phyloP scores from a whole-genome alignment of 2,329 filamentous ascomycete genomes.

The Aspergillus sp. region DNA sequence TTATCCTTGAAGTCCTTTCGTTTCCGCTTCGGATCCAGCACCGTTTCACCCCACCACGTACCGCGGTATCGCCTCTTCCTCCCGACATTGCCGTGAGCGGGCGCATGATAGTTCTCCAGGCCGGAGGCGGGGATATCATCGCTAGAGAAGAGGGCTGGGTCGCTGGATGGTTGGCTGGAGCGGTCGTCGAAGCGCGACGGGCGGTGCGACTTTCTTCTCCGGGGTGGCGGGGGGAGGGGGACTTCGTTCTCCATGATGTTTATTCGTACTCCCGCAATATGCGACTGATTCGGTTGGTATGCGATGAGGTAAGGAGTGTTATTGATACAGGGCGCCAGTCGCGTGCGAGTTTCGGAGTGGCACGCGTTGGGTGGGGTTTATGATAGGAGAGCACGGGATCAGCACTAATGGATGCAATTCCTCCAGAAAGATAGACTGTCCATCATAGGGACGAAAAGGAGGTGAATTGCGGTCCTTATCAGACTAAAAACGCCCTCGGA shows the following conservation, averaged over 20 bases:
- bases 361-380: not conserved
- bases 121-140: constrained; percentile 41
- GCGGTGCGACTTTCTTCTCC: constrained; percentile 23
- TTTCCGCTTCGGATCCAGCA: constrained; percentile 30
- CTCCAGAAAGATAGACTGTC: not conserved
- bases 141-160: constrained; percentile 43
- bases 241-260: constrained; percentile 32
- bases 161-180: constrained; percentile 36
- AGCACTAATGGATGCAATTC: no score
- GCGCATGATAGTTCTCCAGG: constrained; percentile 37
- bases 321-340: not conserved
- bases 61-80: constrained; percentile 38
- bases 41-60: constrained; percentile 41
- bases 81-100: constrained; percentile 11
- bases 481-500: not conserved
- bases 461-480: not conserved
- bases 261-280: not conserved
- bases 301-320: not conserved
- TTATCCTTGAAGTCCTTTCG: constrained; percentile 39
- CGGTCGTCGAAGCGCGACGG: constrained; percentile 28
- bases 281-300: no score
- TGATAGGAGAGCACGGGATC: no score
- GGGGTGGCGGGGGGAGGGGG: constrained; percentile 32
- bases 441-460: not conserved
- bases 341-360: not conserved